Conservation (phyloP, 2,329 filamentous ascomycete genomes). For the Chaetomium strumarium region DNA sequence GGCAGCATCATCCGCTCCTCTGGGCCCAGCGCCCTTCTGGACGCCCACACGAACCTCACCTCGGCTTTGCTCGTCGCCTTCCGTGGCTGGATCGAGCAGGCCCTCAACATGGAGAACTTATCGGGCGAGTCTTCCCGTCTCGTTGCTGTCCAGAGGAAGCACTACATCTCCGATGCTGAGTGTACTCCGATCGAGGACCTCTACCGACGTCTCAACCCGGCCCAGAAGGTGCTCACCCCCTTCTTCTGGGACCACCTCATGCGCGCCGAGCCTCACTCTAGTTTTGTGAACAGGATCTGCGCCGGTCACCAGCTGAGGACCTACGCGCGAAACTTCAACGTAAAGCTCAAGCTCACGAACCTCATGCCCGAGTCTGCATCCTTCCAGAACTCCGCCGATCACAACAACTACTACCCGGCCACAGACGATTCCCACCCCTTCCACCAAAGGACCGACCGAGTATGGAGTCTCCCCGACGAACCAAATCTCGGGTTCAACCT, state of each 20-base stretch:
- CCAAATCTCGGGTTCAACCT: not conserved
- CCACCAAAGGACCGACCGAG: not conserved
- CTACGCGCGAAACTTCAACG: not conserved
- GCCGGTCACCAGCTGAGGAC: not conserved
- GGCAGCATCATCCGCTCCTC: constrained; percentile 7
- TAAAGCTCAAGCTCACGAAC: no score
- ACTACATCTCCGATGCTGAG: constrained; percentile 33
- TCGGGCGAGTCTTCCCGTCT: not conserved
- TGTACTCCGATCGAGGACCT: constrained; percentile 24
- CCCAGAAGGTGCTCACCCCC: constrained; percentile 33
- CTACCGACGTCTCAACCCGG: constrained; percentile 26
- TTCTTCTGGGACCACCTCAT: constrained; percentile 31
- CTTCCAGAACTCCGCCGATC: not conserved
- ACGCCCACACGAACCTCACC: constrained; percentile 12
- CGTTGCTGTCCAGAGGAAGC: constrained; percentile 33
- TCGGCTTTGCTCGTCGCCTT: constrained; percentile 10
- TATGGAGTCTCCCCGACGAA: not conserved
- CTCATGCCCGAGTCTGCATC: not conserved
- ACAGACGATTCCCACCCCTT: not conserved
- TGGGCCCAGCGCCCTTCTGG: not conserved
- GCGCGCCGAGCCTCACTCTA: not conserved
- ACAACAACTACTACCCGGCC: not conserved
- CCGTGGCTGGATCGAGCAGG: constrained; percentile 2
- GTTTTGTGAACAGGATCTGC: not conserved
- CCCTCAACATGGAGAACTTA: constrained; percentile 3